Conservation (phyloP, 2,329 filamentous ascomycete genomes). For the Ilyonectria destructans region DNA sequence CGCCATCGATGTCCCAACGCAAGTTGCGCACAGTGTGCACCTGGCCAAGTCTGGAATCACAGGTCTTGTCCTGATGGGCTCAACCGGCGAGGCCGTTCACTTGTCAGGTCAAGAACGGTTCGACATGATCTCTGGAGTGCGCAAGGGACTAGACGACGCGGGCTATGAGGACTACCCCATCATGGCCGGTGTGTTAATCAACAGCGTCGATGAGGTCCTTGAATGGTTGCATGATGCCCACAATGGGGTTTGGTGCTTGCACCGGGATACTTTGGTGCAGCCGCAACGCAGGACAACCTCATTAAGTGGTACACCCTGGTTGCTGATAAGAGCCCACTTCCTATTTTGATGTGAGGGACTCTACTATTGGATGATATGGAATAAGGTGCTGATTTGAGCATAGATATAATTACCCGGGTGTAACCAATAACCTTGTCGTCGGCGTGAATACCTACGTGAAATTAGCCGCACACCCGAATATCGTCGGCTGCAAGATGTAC, state of each 20-base stretch:
- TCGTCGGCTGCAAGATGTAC: constrained; percentile 79
- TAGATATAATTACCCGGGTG: constrained; percentile 76
- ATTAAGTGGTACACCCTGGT: constrained; percentile 71
- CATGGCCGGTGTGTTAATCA: constrained; percentile 73
- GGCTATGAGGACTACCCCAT: constrained; percentile 72
- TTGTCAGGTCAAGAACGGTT: constrained; percentile 69
- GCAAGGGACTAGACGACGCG: constrained; percentile 67
- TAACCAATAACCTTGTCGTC: constrained; percentile 75
- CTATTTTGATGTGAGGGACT: constrained; percentile 67
- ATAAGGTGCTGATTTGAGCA: constrained; percentile 51
- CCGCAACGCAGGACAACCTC: constrained; percentile 68
- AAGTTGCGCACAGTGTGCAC: constrained; percentile 72
- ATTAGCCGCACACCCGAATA: constrained; percentile 75
- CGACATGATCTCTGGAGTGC: constrained; percentile 67
- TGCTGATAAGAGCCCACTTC: constrained; percentile 70
- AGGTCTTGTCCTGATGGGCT: constrained; percentile 74
- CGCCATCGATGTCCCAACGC: constrained; percentile 70
- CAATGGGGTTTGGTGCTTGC: constrained; percentile 73
- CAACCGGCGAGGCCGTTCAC: constrained; percentile 76
- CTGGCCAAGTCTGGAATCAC: constrained; percentile 72
- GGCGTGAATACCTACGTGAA: constrained; percentile 69
- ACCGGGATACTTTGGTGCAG: constrained; percentile 72
- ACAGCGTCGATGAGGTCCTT: constrained; percentile 73
- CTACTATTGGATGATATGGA: neutral
- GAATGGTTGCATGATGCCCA: constrained; percentile 69